Percentiles rank a stretch among this genome's conserved stretches.
phyloP scores from a whole-genome alignment of 257 asterid species.

The Solanum etuberosum region DNA sequence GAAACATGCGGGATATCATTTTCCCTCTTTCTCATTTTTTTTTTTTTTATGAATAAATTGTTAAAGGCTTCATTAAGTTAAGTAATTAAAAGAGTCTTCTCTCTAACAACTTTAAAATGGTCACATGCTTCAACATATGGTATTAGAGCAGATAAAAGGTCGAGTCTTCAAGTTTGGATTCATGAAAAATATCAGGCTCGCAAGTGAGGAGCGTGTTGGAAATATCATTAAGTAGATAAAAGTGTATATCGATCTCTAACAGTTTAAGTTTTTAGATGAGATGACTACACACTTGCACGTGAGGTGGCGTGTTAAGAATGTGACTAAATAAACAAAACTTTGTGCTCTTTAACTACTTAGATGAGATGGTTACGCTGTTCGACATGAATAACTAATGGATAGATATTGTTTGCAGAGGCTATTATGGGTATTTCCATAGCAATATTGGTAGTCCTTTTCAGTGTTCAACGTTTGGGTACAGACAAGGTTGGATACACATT shows the following conservation, averaged over 20 bases:
- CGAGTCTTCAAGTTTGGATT: not conserved
- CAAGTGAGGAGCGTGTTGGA: not conserved
- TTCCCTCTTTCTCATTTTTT: accelerated
- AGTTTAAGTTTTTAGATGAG: not conserved
- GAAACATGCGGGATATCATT: accelerated
- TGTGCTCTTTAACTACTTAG: not conserved
- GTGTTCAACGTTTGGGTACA: conserved; percentile 43
- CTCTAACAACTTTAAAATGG: not conserved
- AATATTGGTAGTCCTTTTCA: conserved; percentile 35
- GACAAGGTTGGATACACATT: conserved; percentile 59
- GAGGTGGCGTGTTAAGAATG: not conserved
- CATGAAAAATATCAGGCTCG: not conserved
- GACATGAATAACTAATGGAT: not conserved
- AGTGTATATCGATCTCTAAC: not conserved
- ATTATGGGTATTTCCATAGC: conserved; percentile 35
- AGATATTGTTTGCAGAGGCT: conserved; percentile 9
- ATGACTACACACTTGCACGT: not conserved
- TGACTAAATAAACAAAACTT: not conserved
- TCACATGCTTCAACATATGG: not conserved
- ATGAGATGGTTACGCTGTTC: not conserved
- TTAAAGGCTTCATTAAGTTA: not conserved
- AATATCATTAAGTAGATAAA: not conserved
- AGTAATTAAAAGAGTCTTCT: not conserved
- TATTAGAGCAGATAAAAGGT: not conserved
- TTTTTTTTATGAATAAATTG: not conserved